phyloP scores from a whole-genome alignment of 768 basidiomycete genomes.

The Mycena pura region DNA sequence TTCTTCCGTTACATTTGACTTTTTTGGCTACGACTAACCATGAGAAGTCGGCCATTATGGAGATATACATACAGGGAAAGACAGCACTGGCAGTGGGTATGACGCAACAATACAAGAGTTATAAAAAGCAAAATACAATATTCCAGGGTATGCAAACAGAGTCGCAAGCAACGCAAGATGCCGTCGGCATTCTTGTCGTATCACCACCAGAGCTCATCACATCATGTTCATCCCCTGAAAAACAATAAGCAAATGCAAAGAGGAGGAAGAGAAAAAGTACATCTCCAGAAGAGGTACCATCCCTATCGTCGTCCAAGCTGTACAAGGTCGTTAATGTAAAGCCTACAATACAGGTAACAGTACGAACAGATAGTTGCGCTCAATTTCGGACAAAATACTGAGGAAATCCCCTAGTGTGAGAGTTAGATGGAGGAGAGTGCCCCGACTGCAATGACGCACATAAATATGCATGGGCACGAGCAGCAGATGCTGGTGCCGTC shows the following conservation, averaged over 20 bases:
- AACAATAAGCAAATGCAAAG: neutral
- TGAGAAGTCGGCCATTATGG: constrained; percentile 3
- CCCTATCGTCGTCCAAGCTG: constrained; percentile 75
- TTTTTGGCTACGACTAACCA: constrained; percentile 1
- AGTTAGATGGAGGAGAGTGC: constrained; percentile 7
- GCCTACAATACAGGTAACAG: constrained; percentile 5
- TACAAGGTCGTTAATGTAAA: constrained; percentile 19
- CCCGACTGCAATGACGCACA: constrained; percentile 54
- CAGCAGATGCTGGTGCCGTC: constrained; percentile 79
- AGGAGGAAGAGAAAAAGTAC: neutral
- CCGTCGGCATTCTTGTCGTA: constrained; percentile 9
- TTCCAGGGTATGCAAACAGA: constrained; percentile 10
- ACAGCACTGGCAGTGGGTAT: constrained; percentile 2
- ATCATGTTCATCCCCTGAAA: constrained; percentile 17
- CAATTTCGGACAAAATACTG: constrained; percentile 90
- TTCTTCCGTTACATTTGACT: no score
- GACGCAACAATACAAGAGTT: constrained; percentile 9
- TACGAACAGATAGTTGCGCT: constrained; percentile 84
- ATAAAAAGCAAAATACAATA: constrained; percentile 23
- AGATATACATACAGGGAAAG: constrained; percentile 5
- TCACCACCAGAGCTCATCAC: constrained; percentile 6
- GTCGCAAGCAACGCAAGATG: constrained; percentile 14
- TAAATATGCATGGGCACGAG: constrained; percentile 86
- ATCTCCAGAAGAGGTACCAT: constrained; percentile 62
- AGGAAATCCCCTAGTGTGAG: constrained; percentile 81